These are phyloP conservation scores for Galerina marginata DNA, from an alignment of 768 basidiomycete genomes.

Conservation along the genomic window DNA sequence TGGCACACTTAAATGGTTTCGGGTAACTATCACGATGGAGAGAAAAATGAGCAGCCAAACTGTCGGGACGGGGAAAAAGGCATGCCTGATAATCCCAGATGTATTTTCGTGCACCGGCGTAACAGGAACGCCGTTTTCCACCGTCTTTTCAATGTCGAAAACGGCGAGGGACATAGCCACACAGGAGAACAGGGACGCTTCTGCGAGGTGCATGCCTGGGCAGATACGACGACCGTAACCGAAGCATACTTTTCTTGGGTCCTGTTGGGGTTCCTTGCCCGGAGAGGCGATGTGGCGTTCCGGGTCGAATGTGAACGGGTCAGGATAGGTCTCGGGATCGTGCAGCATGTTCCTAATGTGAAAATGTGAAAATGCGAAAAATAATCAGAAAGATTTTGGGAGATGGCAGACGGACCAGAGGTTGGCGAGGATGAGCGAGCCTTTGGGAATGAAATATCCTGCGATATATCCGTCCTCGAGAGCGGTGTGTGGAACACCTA, in stretches of 20 bases:
- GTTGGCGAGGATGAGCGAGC: constrained; percentile 49
- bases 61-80: not conserved
- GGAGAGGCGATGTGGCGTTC: constrained; percentile 44
- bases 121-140: constrained; percentile 51
- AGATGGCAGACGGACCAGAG: constrained; percentile 41
- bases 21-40: constrained; percentile 29
- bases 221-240: constrained; percentile 55
- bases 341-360: constrained; percentile 57
- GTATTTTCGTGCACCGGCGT: constrained; percentile 50
- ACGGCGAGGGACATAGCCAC: constrained; percentile 50
- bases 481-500: constrained; percentile 52
- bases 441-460: constrained; percentile 57
- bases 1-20: constrained; percentile 33
- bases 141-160: constrained; percentile 50
- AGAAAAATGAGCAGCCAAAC: not conserved
- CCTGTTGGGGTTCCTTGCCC: constrained; percentile 37
- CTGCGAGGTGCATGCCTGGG: constrained; percentile 57
- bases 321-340: constrained; percentile 52
- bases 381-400: not conserved
- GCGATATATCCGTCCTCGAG: constrained; percentile 47
- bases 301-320: constrained; percentile 56
- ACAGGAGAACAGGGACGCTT: constrained; percentile 52
- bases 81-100: constrained; percentile 51
- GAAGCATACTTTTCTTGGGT: constrained; percentile 49
- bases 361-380: not conserved